phyloP scores from a whole-genome alignment of 768 basidiomycete species.

The Mycena filopes region DNA sequence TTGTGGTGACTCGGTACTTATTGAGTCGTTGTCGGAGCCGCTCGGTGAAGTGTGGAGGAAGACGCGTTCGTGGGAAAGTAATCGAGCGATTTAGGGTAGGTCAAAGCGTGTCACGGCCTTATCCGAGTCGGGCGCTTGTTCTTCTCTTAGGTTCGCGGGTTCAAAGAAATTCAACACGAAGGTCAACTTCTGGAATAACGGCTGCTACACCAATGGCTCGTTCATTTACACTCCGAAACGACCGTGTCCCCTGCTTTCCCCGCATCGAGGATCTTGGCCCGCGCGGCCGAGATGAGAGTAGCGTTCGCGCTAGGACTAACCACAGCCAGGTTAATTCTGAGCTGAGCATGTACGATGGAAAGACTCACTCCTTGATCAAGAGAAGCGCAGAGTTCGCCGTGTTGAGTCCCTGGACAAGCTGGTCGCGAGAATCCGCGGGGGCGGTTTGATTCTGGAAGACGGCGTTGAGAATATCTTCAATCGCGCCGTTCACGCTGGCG shows the following conservation, averaged over 20 bases:
- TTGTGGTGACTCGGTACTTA: constrained; percentile 10
- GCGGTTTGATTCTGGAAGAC: constrained; percentile 34
- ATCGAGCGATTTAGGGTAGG: constrained; percentile 13
- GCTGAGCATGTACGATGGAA: background rate
- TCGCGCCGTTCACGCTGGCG: constrained; percentile 36
- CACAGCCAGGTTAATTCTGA: too few species aligned
- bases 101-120: constrained; percentile 10
- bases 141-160: too few species aligned
- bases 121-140: too few species aligned
- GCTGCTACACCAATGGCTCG: too few species aligned
- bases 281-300: constrained; percentile 34
- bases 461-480: constrained; percentile 38
- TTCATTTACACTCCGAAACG: constrained; percentile 35
- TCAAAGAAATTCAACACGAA: too few species aligned
- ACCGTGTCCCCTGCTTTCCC: constrained; percentile 37
- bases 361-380: constrained; percentile 38
- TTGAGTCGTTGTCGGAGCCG: constrained; percentile 10
- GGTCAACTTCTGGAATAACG: too few species aligned
- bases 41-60: background rate
- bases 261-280: constrained; percentile 34
- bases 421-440: constrained; percentile 39
- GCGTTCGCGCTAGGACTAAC: constrained; percentile 35
- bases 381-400: constrained; percentile 36
- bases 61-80: background rate
- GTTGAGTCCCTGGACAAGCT: constrained; percentile 36